Conservation (phyloP, 2,329 filamentous ascomycete species). For the Fusarium nelsonii region DNA sequence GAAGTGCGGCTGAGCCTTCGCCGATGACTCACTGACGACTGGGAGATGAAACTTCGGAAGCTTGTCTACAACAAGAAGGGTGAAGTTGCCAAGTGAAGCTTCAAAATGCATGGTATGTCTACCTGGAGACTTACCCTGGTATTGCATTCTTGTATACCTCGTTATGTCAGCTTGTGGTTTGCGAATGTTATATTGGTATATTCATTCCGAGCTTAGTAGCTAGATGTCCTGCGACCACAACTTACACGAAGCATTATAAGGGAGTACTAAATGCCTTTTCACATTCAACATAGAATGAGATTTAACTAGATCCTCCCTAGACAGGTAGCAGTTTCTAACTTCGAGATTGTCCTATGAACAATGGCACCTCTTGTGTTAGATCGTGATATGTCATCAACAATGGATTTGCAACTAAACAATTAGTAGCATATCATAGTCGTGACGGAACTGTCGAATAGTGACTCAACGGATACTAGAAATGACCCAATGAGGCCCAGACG, state of each 20-base stretch:
- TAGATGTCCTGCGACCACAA: no score
- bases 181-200: no score
- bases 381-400: not conserved
- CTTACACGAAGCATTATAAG: no score
- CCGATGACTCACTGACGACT: conserved; percentile 44
- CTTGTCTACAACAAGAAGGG: not conserved
- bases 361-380: not conserved
- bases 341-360: not conserved
- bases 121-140: no score
- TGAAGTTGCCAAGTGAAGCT: not conserved
- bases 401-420: not conserved
- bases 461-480: not conserved
- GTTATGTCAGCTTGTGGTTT: not conserved
- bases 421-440: not conserved
- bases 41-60: not conserved
- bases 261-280: no score
- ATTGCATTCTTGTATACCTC: not conserved
- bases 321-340: not conserved
- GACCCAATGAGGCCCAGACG: no score
- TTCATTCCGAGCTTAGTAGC: no score
- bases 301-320: no score
- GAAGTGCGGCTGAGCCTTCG: conserved; percentile 20
- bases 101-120: not conserved
- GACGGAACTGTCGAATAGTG: not conserved
- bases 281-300: no score